A percentile compares a stretch with the other conserved stretches of the same genome.
Evolutionary conservation across 2,329 filamentous ascomycete genomes (phyloP).

Genomic region (Paraconiothyrium brasiliense): DNA sequence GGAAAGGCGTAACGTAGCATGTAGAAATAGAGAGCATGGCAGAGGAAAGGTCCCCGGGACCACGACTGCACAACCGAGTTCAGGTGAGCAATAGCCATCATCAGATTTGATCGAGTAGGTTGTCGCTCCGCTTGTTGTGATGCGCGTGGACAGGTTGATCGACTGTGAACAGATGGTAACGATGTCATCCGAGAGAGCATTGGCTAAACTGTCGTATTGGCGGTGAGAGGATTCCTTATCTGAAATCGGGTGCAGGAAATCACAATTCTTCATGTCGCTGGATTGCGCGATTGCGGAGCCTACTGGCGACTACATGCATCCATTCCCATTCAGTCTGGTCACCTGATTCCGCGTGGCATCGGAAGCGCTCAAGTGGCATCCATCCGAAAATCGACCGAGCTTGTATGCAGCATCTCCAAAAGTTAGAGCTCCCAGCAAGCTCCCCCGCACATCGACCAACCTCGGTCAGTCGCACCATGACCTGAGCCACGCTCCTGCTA

Average conservation of each 20-base stretch:
- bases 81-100: too few relatives aligned
- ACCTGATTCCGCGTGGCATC: not conserved
- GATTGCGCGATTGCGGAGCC: not conserved
- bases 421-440: constrained; percentile 9
- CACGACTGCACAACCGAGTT: too few relatives aligned
- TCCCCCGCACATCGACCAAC: constrained; percentile 14
- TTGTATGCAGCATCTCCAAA: constrained; percentile 8
- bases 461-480: constrained; percentile 21
- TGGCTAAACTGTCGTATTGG: too few relatives aligned
- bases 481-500: constrained; percentile 21
- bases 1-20: too few relatives aligned
- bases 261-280: not conserved
- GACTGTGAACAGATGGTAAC: too few relatives aligned
- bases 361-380: constrained; percentile 1
- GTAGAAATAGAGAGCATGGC: too few relatives aligned
- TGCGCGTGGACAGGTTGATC: too few relatives aligned
- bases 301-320: not conserved
- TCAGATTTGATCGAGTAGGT: too few relatives aligned
- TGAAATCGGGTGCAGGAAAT: not conserved
- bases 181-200: too few relatives aligned
- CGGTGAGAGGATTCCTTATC: too few relatives aligned
- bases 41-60: too few relatives aligned
- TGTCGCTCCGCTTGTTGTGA: too few relatives aligned
- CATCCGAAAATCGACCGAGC: constrained; percentile 11
- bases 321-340: not conserved